Evolutionary conservation across 2,329 filamentous ascomycete species (phyloP).

Genomic region (Cryphonectria japonica): DNA sequence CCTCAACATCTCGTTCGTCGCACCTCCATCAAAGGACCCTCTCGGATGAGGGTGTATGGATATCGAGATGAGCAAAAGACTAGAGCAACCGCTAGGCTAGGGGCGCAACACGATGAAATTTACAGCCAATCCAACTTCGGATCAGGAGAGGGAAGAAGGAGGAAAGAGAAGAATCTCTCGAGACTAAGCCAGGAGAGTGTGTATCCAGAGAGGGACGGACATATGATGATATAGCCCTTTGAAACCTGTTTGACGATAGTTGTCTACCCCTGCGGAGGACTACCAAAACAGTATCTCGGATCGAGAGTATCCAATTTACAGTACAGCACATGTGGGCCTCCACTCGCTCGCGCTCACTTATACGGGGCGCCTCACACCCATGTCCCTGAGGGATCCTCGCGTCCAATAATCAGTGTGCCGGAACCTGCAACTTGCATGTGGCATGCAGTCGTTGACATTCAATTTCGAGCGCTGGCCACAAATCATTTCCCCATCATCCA

Average conservation of each 20-base stretch:
- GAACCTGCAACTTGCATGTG: constrained; percentile 15
- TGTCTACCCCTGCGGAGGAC: neutral
- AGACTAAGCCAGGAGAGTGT: neutral
- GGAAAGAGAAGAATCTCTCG: neutral
- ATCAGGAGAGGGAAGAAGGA: neutral
- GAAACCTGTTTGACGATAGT: constrained; percentile 7
- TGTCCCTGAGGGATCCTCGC: constrained; percentile 6
- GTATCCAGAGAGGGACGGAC: neutral
- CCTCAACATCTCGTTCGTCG: neutral
- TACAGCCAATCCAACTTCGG: neutral
- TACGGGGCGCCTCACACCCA: constrained; percentile 7
- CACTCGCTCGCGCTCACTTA: neutral
- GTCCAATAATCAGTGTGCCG: constrained; percentile 14
- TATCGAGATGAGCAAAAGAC: neutral
- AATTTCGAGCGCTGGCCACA: constrained; percentile 15
- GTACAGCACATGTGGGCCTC: constrained; percentile 6
- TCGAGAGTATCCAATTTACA: constrained; percentile 13
- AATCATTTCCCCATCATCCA: constrained; percentile 26
- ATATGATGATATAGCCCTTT: neutral
- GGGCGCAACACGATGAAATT: neutral
- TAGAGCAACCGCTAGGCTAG: neutral
- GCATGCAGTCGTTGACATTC: constrained; percentile 16
- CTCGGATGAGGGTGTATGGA: neutral
- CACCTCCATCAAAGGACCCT: neutral
- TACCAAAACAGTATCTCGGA: constrained; percentile 7